Percentiles rank a stretch among this genome's conserved stretches.
These are phyloP conservation scores for Russula lepida DNA, from an alignment of 768 basidiomycete genomes.

Conservation along the genomic window DNA sequence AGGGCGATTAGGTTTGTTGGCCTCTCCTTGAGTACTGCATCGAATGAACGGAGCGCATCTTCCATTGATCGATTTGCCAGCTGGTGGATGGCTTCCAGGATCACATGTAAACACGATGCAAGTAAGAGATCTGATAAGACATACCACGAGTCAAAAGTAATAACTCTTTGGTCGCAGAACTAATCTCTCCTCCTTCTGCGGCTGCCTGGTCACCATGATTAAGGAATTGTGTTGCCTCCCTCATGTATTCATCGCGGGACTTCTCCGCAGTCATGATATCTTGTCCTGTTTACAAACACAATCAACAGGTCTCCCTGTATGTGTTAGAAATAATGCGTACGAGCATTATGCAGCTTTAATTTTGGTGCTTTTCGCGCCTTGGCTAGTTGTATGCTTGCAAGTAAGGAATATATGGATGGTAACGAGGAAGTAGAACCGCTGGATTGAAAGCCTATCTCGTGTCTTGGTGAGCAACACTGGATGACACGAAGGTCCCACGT, in stretches of 20 bases:
- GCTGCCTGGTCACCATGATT: conserved; percentile 49
- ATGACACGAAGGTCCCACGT: conserved; percentile 24
- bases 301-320: neutral
- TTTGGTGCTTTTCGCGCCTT: conserved; percentile 82
- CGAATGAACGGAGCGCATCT: conserved; percentile 74
- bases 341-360: conserved; percentile 57
- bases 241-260: conserved; percentile 59
- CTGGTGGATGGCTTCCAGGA: conserved; percentile 61
- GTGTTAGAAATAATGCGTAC: conserved; percentile 38
- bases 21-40: conserved; percentile 64
- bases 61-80: conserved; percentile 75
- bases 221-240: conserved; percentile 59
- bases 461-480: conserved; percentile 18
- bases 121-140: conserved; percentile 16
- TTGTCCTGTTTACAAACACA: conserved; percentile 39
- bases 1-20: conserved; percentile 85
- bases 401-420: conserved; percentile 67
- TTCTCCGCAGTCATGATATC: conserved; percentile 52
- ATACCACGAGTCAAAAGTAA: conserved; percentile 61
- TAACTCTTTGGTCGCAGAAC: conserved; percentile 40
- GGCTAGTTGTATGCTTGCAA: conserved; percentile 80
- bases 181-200: conserved; percentile 51
- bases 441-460: conserved; percentile 40
- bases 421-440: conserved; percentile 44
- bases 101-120: neutral